Evolutionary conservation across 495 filamentous ascomycete genomes (phyloP), one percentile per base, ranked within the genome.

Genomic region (Neurospora sp.): DNA sequence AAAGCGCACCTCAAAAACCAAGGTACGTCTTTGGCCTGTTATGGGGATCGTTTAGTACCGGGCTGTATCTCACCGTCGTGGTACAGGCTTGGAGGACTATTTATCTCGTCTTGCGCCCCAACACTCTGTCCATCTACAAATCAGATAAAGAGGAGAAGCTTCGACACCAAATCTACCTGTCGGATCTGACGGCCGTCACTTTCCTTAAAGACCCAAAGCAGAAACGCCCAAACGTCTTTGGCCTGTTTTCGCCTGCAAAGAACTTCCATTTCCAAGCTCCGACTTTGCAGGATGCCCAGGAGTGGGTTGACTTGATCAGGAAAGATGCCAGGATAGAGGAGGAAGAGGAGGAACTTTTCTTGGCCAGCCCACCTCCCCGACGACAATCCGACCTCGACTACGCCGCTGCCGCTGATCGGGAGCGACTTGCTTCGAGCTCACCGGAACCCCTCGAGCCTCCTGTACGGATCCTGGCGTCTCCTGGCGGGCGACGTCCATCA

Each of bases 91-190:
- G 96, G 96, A 97, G 97, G 82, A 86, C 90, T 15, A 90, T 93
- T 71, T 94, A 93, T 81, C 86, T 99, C 37, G 95, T 98, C 48
- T 90, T 99, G 39, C 92, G 96, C 69, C 94, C 95, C 2, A 97
- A 97, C 78, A 87, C 93, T n/a, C 88, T 98, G 31, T 98, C 93
- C 42, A 93, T 97, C 74, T 99, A 99, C 89, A 95, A 96, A 79
- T 91, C 94, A 76, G 89, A 94, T 71, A 91, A 93, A 77, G 94
- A 97, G 78, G 92, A 91, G 76, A 93, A 95, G 79, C 88, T 99
- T 9, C 90, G 93, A 34, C 91, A 93, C 77, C 94, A 96, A 76
- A 89, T 99, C 74, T 89, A 89, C 78, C 88, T 98, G 62, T 92
- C 93, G 40, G 96, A 99, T 73, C 87, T 98, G 72, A 97, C 94